Conservation (phyloP, 257 asterid genomes). For the Striga asiatica region DNA sequence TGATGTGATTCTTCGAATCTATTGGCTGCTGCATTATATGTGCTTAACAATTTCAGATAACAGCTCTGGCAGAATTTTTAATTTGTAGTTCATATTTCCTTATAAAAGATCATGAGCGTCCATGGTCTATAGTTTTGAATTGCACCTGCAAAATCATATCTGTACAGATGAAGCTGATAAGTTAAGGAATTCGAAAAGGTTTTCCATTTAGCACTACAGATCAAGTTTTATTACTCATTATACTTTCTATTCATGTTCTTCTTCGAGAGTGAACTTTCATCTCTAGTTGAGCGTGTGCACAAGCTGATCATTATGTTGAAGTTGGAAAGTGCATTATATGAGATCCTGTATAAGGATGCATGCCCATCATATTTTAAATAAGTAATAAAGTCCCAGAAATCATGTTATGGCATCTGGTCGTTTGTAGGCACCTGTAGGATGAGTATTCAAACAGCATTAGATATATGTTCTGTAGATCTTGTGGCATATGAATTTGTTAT, state of each 20-base stretch:
- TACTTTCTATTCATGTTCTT: background rate
- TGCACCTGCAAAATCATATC: slow-evolving; percentile 5
- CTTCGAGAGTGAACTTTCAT: slow-evolving; percentile 4
- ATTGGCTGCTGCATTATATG: slow-evolving; percentile 5
- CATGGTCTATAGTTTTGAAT: background rate
- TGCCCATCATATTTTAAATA: background rate
- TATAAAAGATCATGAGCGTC: background rate
- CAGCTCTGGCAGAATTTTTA: background rate
- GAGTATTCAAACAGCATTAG: background rate
- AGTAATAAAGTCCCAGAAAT: background rate
- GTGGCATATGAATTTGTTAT: background rate
- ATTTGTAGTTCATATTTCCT: background rate
- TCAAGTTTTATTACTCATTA: slow-evolving; percentile 13
- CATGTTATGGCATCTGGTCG: slow-evolving; percentile 1
- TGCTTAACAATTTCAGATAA: slow-evolving; percentile 1
- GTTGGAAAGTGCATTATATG: slow-evolving; percentile 2
- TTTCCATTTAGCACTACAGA: background rate
- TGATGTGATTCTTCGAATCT: slow-evolving; percentile 2
- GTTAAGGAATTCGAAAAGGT: background rate
- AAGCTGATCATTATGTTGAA: slow-evolving; percentile 1
- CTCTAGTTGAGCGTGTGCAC: slow-evolving; percentile 12
- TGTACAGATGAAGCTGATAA: slow-evolving; percentile 1
- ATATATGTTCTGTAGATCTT: background rate
- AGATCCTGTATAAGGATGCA: slow-evolving; percentile 9
- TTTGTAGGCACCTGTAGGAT: slow-evolving; percentile 8